A percentile compares a stretch with the other conserved stretches of the same genome.
These are phyloP conservation scores for Tillandsia leiboldiana DNA, from an alignment of 176 grass and related monocot genomes.

Conservation along the genomic window DNA sequence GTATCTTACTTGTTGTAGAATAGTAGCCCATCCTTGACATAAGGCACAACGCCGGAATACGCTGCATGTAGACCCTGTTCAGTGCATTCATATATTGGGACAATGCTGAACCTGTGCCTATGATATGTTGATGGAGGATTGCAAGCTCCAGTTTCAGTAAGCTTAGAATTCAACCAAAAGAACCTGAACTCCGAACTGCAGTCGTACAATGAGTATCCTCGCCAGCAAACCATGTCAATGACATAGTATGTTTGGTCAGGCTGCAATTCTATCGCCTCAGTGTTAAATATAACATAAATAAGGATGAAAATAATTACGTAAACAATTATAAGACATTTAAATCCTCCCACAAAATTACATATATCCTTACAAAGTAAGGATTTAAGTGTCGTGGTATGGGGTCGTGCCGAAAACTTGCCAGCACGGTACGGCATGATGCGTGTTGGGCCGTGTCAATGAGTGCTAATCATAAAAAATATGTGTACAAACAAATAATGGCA, in stretches of 20 bases:
- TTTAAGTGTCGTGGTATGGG: too few species aligned
- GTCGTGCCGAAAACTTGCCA: too few species aligned
- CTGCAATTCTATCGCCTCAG: constrained; percentile 31
- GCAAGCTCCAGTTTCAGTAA: constrained; percentile 70
- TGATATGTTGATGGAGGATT: constrained; percentile 69
- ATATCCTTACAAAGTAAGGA: too few species aligned
- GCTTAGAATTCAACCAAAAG: constrained; percentile 89
- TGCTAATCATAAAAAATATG: too few species aligned
- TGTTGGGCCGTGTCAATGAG: too few species aligned
- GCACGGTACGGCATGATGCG: too few species aligned
- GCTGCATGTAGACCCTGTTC: constrained; percentile 59
- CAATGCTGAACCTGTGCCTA: constrained; percentile 49
- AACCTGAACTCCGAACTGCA: constrained; percentile 91
- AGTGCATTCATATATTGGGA: constrained; percentile 70
- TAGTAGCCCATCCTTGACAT: constrained; percentile 78
- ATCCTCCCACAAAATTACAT: not conserved
- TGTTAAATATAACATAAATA: constrained; percentile 7
- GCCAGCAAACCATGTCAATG: constrained; percentile 92
- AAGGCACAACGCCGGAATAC: constrained; percentile 52
- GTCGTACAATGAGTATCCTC: constrained; percentile 79
- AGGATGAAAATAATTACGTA: not conserved
- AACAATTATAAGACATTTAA: not conserved
- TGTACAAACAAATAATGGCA: too few species aligned
- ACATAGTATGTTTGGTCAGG: constrained; percentile 89
- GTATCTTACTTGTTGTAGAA: constrained; percentile 86